Base-by-base conservation (phyloP, 106 monocot species). In the Platanthera guangdongensis region DNA sequence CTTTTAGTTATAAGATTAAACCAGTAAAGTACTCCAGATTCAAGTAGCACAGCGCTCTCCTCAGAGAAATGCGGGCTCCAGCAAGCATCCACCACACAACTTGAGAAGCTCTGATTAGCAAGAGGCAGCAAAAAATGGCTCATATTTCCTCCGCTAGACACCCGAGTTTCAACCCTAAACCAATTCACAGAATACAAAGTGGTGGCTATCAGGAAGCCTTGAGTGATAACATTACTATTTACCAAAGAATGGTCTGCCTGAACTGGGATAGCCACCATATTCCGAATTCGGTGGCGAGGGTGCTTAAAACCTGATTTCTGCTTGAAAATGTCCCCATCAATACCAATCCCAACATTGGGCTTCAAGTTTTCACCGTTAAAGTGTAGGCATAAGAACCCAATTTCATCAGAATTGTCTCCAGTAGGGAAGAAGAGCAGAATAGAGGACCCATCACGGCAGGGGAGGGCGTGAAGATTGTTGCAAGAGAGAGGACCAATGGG, bases 101-200 rank as follows among this genome's bases (percentile, higher is more conserved):
- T 82, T 0, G 74, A 72, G 78, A 97, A 93, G 57, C 82, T 84
- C 15, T 85, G 85, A 70, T 85, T 90, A 32, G 80, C 90, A 28
- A 81, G 3, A 11, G 86, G 84, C 45, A 90, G 76, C 51, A 90
- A 15, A 50, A 69, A 57, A 30, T 82, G 80, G 25, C 73, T 59
- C 45, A 69, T 74, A 8, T 12, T 7, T 16, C 18, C 77, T 1
- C 7, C 60, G 2, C 73, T 82, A 7, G 55, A 55, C 47, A 30
- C 53, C 65, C 75, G 55, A 51, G 71, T 77, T 47, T 92, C 88
- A 9, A 95, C 73, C 75, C 77, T 82, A 79, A 95, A 95, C 88
- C 92, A 95, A 78, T 80, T 92, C 2, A 88, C 90, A 0, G 92
- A 88, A 57, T 90, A 92, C 80, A 92, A 47, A 6, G 86, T 95